Conservation (phyloP, 2,329 filamentous ascomycete genomes). For the Cadophora gregata region DNA sequence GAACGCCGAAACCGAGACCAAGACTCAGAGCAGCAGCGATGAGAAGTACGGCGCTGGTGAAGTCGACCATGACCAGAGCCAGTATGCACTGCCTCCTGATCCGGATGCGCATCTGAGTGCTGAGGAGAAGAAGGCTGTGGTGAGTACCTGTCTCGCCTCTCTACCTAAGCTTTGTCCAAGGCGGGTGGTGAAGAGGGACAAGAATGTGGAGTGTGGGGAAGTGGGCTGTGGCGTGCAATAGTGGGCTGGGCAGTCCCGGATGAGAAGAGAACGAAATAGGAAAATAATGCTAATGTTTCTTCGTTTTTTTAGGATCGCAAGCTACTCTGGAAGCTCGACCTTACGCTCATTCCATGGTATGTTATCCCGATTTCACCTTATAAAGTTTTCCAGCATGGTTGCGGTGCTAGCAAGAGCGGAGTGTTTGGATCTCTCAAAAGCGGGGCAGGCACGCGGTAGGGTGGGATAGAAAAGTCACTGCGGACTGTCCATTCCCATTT, state of each 20-base stretch:
- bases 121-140: constrained; percentile 66
- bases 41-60: background rate
- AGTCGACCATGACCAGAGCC: background rate
- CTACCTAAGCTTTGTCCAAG: constrained; percentile 18
- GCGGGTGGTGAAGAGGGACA: background rate
- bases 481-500: background rate
- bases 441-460: background rate
- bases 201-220: background rate
- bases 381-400: background rate
- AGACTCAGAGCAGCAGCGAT: constrained; percentile 9
- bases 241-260: background rate
- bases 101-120: constrained; percentile 69
- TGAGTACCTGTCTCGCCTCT: too few relatives aligned
- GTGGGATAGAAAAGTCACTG: background rate
- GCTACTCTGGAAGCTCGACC: constrained; percentile 66
- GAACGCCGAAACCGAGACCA: constrained; percentile 10
- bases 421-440: background rate
- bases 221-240: background rate
- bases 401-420: background rate
- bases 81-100: constrained; percentile 46
- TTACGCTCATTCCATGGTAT: constrained; percentile 63
- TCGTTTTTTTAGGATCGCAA: constrained; percentile 59
- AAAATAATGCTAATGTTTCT: constrained; percentile 4
- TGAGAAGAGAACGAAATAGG: background rate
- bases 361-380: background rate